Base-by-base conservation (phyloP, 2,329 filamentous ascomycete species). In the Ophiocordyceps robertsii region DNA sequence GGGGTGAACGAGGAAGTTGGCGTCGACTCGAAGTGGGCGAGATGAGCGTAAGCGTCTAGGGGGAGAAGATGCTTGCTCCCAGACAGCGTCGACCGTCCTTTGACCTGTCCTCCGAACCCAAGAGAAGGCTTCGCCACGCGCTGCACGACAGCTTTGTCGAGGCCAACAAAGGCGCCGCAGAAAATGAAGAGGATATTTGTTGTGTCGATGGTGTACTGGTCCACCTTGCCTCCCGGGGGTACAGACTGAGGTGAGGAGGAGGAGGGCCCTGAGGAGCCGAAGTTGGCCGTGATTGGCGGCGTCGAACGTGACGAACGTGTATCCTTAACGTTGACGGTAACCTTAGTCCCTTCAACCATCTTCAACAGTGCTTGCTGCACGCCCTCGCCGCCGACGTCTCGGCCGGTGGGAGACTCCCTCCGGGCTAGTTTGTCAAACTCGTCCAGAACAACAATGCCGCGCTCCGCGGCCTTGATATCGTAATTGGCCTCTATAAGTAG, bases 181-280 rank as follows among this genome's bases (percentile, higher is more conserved):
- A 92, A 95, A 36, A 98, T 88, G 64, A 98, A 98, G 27, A 98
- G 74, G 46, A 98, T 96, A 53, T 96, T 95, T 49, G 88, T 89
- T 0, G 92, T 98, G 53, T 92, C 84, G 44, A 95, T 81, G 43
- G 85, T 80, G 56, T 75, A 81, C 54, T 80, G 77, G 41, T 79
- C 75, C 9, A 72, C 67, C 51, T 75, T 77, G 29, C 67, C 66
- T 1, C 65, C 54, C 0, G 70, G 65, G 0, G 70, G 69, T 4
- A 61, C 53, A 2, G 64, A 53, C 46, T 72, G 69, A 0, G 69
- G 62, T 4, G 69, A 62, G 2, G 68, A 63, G 1, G 67, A 62
- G 6, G 69, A 65, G 4, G 57, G 45, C 32, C 63, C 65, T 0
- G 67, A 53, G 1, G 68, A 59, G 31, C 63, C 68, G 47, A 73